These are phyloP conservation scores for Suhomyces anneliseae DNA, from an alignment of 1,139 yeast species.

Conservation along the genomic window DNA sequence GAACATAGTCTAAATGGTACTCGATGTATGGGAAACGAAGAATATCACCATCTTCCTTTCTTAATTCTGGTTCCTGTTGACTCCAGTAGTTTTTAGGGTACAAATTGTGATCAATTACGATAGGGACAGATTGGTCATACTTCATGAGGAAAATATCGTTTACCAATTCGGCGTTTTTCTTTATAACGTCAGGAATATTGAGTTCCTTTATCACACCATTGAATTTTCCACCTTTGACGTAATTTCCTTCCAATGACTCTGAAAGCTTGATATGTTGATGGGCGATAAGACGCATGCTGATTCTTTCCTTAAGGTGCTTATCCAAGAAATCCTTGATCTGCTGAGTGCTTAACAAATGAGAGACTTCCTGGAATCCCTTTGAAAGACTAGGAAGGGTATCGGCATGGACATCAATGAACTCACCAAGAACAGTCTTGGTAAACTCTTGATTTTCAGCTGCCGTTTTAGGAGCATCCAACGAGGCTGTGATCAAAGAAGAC, in stretches of 20 bases:
- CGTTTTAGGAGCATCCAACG: constrained; percentile 40
- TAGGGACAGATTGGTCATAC: constrained; percentile 69
- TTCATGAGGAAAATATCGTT: constrained; percentile 80
- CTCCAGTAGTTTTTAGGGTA: constrained; percentile 38
- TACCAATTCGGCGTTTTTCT: constrained; percentile 68
- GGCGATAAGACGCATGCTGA: constrained; percentile 79
- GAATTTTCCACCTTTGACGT: constrained; percentile 40
- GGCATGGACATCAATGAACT: constrained; percentile 71
- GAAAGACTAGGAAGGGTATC: constrained; percentile 82
- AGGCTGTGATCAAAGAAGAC: constrained; percentile 54
- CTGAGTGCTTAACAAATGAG: constrained; percentile 48
- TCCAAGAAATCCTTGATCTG: constrained; percentile 65
- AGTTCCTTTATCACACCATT: constrained; percentile 73
- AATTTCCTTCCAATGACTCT: constrained; percentile 12
- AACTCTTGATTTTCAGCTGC: constrained; percentile 55
- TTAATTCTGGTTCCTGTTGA: constrained; percentile 28
- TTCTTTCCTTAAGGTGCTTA: constrained; percentile 78
- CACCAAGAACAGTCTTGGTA: constrained; percentile 47
- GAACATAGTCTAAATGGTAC: constrained; percentile 80
- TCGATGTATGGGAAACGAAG: constrained; percentile 73
- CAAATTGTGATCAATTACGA: constrained; percentile 52
- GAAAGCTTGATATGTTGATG: constrained; percentile 69
- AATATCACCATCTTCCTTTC: constrained; percentile 20
- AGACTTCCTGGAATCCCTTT: constrained; percentile 78
- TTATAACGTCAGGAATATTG: constrained; percentile 59